Percentiles rank a stretch among this genome's conserved stretches.
These are phyloP conservation scores for Rhodosporidiobolus odoratus DNA, from an alignment of 768 basidiomycete species.

Conservation along the genomic window DNA sequence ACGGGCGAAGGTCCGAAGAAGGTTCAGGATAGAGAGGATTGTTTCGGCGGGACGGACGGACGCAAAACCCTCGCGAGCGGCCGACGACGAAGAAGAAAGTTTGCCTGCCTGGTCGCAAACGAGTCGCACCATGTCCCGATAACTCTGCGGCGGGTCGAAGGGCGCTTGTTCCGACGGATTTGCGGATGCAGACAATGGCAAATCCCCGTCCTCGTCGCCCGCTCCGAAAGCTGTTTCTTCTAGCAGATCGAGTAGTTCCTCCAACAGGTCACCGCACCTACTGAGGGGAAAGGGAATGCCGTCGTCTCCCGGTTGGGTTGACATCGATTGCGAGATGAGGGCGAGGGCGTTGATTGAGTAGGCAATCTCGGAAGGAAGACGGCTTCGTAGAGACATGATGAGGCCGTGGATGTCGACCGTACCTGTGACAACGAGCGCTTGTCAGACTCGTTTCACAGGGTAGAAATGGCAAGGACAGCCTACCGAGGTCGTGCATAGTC, in stretches of 20 bases:
- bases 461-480: neutral
- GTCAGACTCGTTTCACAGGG: neutral
- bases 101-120: slow-evolving; percentile 28
- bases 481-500: slow-evolving; percentile 35
- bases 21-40: slow-evolving; percentile 65
- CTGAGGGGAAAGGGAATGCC: slow-evolving; percentile 61
- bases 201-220: slow-evolving; percentile 41
- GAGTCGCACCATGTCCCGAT: slow-evolving; percentile 26
- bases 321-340: slow-evolving; percentile 55
- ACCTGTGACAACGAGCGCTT: slow-evolving; percentile 15
- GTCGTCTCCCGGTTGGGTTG: neutral
- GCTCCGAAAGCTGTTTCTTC: slow-evolving; percentile 50
- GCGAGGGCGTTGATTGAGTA: slow-evolving; percentile 84
- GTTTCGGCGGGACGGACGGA: slow-evolving; percentile 50
- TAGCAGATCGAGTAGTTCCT: slow-evolving; percentile 78
- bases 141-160: slow-evolving; percentile 43
- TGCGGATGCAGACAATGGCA: neutral
- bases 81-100: neutral
- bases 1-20: slow-evolving; percentile 80
- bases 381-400: slow-evolving; percentile 83
- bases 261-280: slow-evolving; percentile 72
- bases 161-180: too few species aligned
- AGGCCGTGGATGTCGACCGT: slow-evolving; percentile 74
- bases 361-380: slow-evolving; percentile 74
- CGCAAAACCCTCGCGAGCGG: neutral